Evolutionary conservation across 1,284 basidiomycete species (phyloP), one percentile per base, ranked within the genome.

Genomic region (Heimioporus punctisporus): DNA sequence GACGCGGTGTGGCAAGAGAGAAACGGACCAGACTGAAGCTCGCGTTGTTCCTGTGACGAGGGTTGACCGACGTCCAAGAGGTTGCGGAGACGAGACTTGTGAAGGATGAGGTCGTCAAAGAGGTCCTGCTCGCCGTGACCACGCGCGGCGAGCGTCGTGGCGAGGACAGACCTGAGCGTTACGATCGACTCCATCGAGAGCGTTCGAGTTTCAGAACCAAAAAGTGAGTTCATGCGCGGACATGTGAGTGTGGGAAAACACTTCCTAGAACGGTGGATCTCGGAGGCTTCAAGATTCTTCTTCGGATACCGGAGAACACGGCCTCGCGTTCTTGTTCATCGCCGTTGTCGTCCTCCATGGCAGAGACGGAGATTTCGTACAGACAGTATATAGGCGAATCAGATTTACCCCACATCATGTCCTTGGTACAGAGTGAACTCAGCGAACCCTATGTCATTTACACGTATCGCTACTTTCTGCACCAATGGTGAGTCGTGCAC

Each of bases 401-500:
- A 23, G 93, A 95, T 73, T 78, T 96, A 54, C 83, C 85, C 11
- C 83, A 85, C 62, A 88, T 96, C 64, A 92, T 95, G 83, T 77
- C 83, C 34, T 82, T 97, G 58, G 90, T 96, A n/a, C 90, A 95
- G 75, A 88, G 82, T 65, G 94, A 96, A 74, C 84, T 97, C 69
- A 95, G 92, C 63, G 96, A 98, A 74, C 97, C 96, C 37, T 98
- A 95, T 75, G 94, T 97, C 56, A 88, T 95, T 50, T 95, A 95
- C 74, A 95, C 93, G 2, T 95, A 93, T 65, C 88, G 95, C 5
- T 97, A 97, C 72, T 98, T 98, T 70, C 81, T 99, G 15, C 86
- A 93, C 65, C 90, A 95, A 64, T 99, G 97, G 96, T 95, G 55
- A 61, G 84, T 72, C 41, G 19, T 46, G 15, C 21, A 17, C 12